These are phyloP conservation scores for Trypanosoma caninum DNA, from an alignment of 208 protist species.

Conservation along the genomic window DNA sequence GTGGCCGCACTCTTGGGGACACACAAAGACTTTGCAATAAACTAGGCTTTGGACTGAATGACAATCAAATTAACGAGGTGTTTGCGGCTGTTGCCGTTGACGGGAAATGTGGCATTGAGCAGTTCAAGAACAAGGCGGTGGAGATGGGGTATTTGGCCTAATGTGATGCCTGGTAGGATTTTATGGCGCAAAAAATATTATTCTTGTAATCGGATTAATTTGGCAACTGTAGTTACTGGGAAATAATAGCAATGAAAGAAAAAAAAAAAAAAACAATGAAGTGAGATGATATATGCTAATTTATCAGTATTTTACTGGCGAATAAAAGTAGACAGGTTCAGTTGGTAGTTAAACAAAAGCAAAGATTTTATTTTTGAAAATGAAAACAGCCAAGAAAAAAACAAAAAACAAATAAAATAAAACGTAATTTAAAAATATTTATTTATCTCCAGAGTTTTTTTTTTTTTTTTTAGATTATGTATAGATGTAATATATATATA, in stretches of 20 bases:
- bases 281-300: too few species aligned
- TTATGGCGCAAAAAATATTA: too few species aligned
- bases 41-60: slow-evolving; percentile 60
- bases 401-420: slow-evolving; percentile 12
- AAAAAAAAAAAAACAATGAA: slow-evolving; percentile 3
- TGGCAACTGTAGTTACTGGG: neutral
- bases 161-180: too few species aligned
- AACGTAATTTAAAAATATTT: neutral
- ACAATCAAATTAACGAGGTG: slow-evolving; percentile 66
- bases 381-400: too few species aligned
- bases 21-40: slow-evolving; percentile 63
- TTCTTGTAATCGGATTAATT: too few species aligned
- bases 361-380: too few species aligned
- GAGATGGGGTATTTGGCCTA: slow-evolving; percentile 56
- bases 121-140: slow-evolving; percentile 82
- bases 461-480: too few species aligned
- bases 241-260: neutral
- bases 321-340: neutral
- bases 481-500: neutral
- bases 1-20: slow-evolving; percentile 56
- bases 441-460: too few species aligned
- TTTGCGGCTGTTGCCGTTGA: slow-evolving; percentile 45
- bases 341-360: neutral
- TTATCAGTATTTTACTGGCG: too few species aligned
- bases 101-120: slow-evolving; percentile 71